Evolutionary conservation across 192 early-diverging fungal species (phyloP).

Genomic region (Rhizoclosmatium sp.): DNA sequence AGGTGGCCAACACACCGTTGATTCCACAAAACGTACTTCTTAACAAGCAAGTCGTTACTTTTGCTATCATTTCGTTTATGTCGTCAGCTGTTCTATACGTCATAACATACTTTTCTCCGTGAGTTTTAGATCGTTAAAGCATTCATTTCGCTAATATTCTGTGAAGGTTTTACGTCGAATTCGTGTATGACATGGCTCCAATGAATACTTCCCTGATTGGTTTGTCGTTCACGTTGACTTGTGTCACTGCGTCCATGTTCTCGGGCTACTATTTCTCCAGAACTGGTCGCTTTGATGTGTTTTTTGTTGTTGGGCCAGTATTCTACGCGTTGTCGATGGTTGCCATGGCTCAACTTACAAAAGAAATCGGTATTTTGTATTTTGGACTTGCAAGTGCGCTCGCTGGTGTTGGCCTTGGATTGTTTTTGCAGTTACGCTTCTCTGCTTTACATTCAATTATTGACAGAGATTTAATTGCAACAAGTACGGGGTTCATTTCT

Average conservation of each 20-base stretch:
- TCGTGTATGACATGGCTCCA: background rate
- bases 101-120: background rate
- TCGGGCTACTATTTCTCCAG: too few species aligned
- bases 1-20: slow-evolving; percentile 71
- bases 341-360: background rate
- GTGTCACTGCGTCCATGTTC: background rate
- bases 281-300: background rate
- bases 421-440: background rate
- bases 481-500: background rate
- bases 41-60: background rate
- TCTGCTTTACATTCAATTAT: background rate
- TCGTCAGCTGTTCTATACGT: background rate
- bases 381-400: background rate
- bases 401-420: background rate
- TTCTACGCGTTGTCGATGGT: background rate
- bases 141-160: background rate
- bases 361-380: background rate
- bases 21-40: slow-evolving; percentile 55
- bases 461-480: background rate
- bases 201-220: background rate
- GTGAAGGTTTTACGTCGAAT: background rate
- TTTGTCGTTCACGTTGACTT: background rate
- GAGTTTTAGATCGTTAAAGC: background rate
- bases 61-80: background rate
- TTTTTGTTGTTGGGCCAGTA: background rate